These are phyloP conservation scores for Rhodamnia rubescens DNA, from an alignment of 345 rosid species.

Conservation along the genomic window DNA sequence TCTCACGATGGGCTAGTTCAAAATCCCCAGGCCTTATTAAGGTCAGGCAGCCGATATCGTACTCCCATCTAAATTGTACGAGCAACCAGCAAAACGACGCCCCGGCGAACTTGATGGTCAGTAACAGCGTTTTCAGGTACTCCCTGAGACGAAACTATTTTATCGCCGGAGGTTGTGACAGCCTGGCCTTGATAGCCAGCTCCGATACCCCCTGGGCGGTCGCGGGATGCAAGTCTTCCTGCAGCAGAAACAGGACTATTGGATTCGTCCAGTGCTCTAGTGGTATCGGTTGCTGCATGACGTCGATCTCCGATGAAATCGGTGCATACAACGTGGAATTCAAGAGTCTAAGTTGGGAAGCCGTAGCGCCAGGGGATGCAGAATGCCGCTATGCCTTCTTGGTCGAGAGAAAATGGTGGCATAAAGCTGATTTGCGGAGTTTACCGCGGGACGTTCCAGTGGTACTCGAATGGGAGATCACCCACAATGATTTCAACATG, in stretches of 20 bases:
- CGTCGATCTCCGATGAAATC: not conserved
- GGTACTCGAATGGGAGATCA: not conserved
- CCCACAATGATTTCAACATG: not conserved
- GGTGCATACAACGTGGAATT: not conserved
- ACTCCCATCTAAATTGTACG: not conserved
- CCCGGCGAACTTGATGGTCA: not conserved
- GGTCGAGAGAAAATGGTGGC: not conserved
- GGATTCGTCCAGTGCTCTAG: not conserved
- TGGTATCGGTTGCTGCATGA: not conserved
- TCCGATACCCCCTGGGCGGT: not conserved
- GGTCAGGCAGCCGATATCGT: not conserved
- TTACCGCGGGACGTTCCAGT: not conserved
- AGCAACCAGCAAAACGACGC: not conserved
- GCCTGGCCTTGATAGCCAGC: not conserved
- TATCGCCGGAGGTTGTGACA: not conserved
- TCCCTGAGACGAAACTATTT: not conserved
- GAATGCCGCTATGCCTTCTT: not conserved
- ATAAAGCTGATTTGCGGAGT: not conserved
- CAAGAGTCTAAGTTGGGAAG: not conserved
- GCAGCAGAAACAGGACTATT: not conserved
- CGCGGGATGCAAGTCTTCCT: not conserved
- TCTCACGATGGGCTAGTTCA: not conserved
- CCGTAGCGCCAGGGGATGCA: not conserved
- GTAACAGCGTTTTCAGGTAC: not conserved
- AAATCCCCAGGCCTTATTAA: not conserved